Percentiles rank a stretch among this genome's conserved stretches.
Evolutionary conservation across 2,329 filamentous ascomycete genomes (phyloP).

Genomic region (Epichloe brachyelytri): DNA sequence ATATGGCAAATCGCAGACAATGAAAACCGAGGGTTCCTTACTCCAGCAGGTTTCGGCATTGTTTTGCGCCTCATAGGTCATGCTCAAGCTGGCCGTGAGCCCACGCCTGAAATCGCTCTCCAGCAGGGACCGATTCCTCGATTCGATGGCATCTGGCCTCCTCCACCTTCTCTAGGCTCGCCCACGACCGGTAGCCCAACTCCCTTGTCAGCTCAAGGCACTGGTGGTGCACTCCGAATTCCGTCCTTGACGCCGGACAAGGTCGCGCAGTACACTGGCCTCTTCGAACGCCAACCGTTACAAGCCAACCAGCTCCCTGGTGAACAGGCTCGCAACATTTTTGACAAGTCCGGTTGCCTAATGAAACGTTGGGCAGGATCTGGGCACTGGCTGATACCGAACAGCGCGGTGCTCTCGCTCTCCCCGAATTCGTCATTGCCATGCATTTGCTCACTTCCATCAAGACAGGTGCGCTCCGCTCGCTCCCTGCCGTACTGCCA

Average conservation of each 20-base stretch:
- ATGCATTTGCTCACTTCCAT: constrained; percentile 94
- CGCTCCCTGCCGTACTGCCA: constrained; percentile 68
- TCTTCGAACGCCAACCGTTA: constrained; percentile 82
- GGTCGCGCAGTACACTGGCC: constrained; percentile 71
- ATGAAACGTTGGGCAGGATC: constrained; percentile 83
- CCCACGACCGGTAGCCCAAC: constrained; percentile 29
- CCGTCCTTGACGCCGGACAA: constrained; percentile 82
- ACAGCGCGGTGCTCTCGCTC: constrained; percentile 73
- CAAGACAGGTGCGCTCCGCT: constrained; percentile 70
- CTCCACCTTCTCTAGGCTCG: constrained; percentile 15
- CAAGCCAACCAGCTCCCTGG: constrained; percentile 63
- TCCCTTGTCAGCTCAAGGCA: constrained; percentile 41
- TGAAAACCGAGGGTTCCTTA: constrained; percentile 89
- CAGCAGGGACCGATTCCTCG: constrained; percentile 80
- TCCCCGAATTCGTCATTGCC: constrained; percentile 91
- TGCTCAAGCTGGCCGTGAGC: constrained; percentile 77
- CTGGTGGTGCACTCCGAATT: constrained; percentile 66
- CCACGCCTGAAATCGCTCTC: constrained; percentile 67
- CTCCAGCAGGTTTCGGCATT: constrained; percentile 83
- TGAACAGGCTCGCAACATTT: constrained; percentile 83
- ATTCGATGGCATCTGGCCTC: constrained; percentile 60
- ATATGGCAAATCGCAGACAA: constrained; percentile 99
- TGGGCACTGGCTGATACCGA: constrained; percentile 94
- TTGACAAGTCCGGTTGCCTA: constrained; percentile 83
- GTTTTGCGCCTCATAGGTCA: constrained; percentile 91